Conservation (phyloP, 2,329 filamentous ascomycete genomes). For the Aspergillus persii region DNA sequence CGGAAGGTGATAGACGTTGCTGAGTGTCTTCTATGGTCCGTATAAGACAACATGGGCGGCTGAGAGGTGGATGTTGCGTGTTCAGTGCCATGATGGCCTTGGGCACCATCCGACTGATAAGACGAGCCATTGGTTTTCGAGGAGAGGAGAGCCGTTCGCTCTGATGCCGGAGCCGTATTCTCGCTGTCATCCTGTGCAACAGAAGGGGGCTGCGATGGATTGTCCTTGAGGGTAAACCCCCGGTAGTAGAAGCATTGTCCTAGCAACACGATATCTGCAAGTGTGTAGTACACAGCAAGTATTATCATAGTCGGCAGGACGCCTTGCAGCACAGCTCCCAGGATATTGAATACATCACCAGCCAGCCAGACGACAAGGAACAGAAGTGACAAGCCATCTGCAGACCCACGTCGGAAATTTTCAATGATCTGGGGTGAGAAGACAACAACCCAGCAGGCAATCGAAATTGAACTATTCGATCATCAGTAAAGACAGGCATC, state of each 20-base stretch:
- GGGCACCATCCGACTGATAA: slow-evolving; percentile 5
- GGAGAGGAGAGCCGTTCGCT: slow-evolving; percentile 30
- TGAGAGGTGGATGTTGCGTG: slow-evolving; percentile 15
- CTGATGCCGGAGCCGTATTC: slow-evolving; percentile 12
- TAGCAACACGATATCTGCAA: slow-evolving; percentile 85
- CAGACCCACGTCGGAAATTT: slow-evolving; percentile 81
- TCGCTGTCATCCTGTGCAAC: slow-evolving; percentile 18
- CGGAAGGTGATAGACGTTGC: slow-evolving; percentile 35
- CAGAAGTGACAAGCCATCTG: slow-evolving; percentile 83
- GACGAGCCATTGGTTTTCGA: slow-evolving; percentile 19
- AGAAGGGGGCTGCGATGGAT: slow-evolving; percentile 19
- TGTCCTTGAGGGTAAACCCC: slow-evolving; percentile 59
- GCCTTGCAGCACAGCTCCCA: slow-evolving; percentile 85
- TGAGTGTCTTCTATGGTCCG: slow-evolving; percentile 24
- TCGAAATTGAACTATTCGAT: slow-evolving; percentile 74
- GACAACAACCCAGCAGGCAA: slow-evolving; percentile 96
- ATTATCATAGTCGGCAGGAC: slow-evolving; percentile 96
- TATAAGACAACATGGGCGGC: background rate
- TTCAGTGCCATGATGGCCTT: slow-evolving; percentile 4
- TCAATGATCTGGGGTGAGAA: slow-evolving; percentile 97
- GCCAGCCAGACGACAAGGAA: slow-evolving; percentile 92
- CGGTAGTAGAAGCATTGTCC: slow-evolving; percentile 94
- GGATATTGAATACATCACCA: slow-evolving; percentile 95
- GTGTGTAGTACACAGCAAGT: slow-evolving; percentile 88
- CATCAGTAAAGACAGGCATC: slow-evolving; percentile 2